These are phyloP conservation scores for sunflower (Helianthus annuus) DNA, from an alignment of 129 eudicot genomes.

Conservation along the genomic window HanXRQr2.0-SUNRISE NC_035439.2:121023917-121024416, in stretches of 20 bases:
- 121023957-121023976: slow-evolving; percentile 26
- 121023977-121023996: slow-evolving; percentile 31
- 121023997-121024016: slow-evolving; percentile 16
- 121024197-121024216: background rate
- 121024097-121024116: background rate
- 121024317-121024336: slow-evolving; percentile 9
- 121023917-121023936: slow-evolving; percentile 74
- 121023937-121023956: slow-evolving; percentile 33
- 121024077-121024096: background rate
- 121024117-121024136: slow-evolving; percentile 13
- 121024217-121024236: slow-evolving; percentile 16
- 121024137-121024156: slow-evolving; percentile 13
- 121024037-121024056: background rate
- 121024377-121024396: background rate
- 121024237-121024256: slow-evolving; percentile 31
- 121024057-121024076: background rate
- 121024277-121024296: slow-evolving; percentile 12
- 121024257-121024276: slow-evolving; percentile 1
- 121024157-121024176: slow-evolving; percentile 30
- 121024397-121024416: background rate
- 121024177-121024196: background rate
- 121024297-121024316: slow-evolving; percentile 19
- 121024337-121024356: background rate
- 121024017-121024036: background rate
- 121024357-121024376: slow-evolving; percentile 15